Base-by-base conservation (phyloP, 2,329 filamentous ascomycete species). In the Penicillium sp. region DNA sequence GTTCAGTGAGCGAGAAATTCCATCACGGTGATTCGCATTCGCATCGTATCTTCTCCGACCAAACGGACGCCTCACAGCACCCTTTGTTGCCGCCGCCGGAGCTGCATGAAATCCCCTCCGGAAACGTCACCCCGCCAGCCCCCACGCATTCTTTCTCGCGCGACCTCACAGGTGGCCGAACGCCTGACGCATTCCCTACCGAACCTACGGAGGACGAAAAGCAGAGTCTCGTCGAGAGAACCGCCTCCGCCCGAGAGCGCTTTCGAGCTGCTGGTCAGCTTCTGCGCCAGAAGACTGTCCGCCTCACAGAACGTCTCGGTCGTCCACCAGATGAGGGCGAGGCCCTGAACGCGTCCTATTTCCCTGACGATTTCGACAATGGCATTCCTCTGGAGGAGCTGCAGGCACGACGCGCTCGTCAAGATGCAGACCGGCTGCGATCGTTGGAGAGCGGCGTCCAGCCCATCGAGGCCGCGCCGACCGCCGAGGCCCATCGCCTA, bases 401-500 rank as follows among this genome's bases (percentile, higher is more conserved):
- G 1, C 56, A 61, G 23, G 53, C 58, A 6, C 61, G 63, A 20
- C 61, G 63, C 8, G 61, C 56, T 4, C 55, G 54, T 4, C 49
- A 46, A 8, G 54, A 60, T 13, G 58, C 61, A 4, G 50, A 61
- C 33, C 45, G 49, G 15, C 29, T 52, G 10, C 58, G 52, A 2
- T 51, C 63, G 9, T 32, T 59, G 15, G 58, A 60, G 9, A 49
- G 45, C 2, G 56, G 58, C 12, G 63, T 65, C 7, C 52, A 61
- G 13, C 34, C 56, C 0, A 32, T 44, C 15, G 54, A 64, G 46
- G 58, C 60, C 3, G 52, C 63, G 1, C 61, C 67, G 7, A 69
- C 65, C 40, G 64, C 70, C 1, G 70, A 72, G 49, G 70, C 70
- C 1, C 70, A 73, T 63, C 67, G 70, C 15, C 61, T 73, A 1